phyloP scores from a whole-genome alignment of 345 rosid species.

The Aquilaria yunnanensis region DNA sequence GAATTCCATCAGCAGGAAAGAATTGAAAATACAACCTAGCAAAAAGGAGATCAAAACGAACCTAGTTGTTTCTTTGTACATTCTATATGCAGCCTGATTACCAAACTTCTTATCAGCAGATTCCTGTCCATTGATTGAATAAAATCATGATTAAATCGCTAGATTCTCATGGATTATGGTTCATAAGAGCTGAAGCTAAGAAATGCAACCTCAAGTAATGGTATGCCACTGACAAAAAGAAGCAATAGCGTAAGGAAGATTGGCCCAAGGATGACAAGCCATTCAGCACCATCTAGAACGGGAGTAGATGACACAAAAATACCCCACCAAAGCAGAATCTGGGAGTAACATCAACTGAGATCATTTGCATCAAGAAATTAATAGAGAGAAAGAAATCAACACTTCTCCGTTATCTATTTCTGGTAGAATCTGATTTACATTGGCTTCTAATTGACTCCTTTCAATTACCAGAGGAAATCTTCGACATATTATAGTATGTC shows the following conservation, averaged over 20 bases:
- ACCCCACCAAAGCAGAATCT: constrained; percentile 96
- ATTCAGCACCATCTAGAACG: constrained; percentile 67
- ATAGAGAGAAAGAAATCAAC: background rate
- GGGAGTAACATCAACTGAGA: constrained; percentile 13
- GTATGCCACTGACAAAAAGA: constrained; percentile 84
- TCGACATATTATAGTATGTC: no score
- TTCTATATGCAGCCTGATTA: constrained; percentile 51
- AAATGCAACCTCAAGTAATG: constrained; percentile 78
- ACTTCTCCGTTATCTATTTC: no score
- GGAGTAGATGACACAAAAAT: constrained; percentile 70
- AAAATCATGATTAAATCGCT: background rate
- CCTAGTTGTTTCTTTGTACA: constrained; percentile 77
- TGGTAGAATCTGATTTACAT: no score
- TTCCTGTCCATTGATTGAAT: constrained; percentile 31
- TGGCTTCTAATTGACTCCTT: no score
- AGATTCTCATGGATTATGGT: background rate
- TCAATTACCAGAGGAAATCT: no score
- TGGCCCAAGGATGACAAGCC: constrained; percentile 83
- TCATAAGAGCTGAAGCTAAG: background rate
- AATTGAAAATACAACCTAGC: background rate
- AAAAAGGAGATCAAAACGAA: constrained; percentile 13
- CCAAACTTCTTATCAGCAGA: constrained; percentile 85
- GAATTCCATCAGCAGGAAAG: constrained; percentile 1
- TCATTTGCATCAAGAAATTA: background rate
- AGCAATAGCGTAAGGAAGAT: constrained; percentile 75